Conservation (phyloP, 768 basidiomycete genomes). For the Trametes elegans region DNA sequence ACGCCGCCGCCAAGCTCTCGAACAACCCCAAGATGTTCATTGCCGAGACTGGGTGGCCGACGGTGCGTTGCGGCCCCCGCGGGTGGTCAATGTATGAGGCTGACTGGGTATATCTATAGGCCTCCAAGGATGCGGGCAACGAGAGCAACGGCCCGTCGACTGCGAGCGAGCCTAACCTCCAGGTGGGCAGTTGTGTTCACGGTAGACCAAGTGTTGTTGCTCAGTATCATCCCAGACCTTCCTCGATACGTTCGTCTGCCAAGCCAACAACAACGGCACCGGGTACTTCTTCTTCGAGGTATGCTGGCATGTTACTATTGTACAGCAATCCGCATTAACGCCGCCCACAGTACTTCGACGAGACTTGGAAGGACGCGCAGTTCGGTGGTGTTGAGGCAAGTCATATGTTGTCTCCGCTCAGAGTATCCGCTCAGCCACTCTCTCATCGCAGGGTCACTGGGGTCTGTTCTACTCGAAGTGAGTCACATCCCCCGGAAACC, state of each 20-base stretch:
- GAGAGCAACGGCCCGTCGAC: slow-evolving; percentile 65
- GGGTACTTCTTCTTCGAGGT: slow-evolving; percentile 89
- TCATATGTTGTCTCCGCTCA: not conserved
- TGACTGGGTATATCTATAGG: slow-evolving; percentile 8
- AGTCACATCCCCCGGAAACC: slow-evolving; percentile 16
- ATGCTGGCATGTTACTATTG: slow-evolving; percentile 19
- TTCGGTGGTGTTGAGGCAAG: slow-evolving; percentile 79
- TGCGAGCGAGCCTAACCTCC: slow-evolving; percentile 61
- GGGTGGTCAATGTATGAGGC: not conserved
- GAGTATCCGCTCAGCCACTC: not conserved
- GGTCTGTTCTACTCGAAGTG: slow-evolving; percentile 64
- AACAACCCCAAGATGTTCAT: slow-evolving; percentile 86
- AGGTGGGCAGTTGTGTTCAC: too few relatives aligned
- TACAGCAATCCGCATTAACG: slow-evolving; percentile 7
- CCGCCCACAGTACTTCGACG: slow-evolving; percentile 62
- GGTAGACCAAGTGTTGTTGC: too few relatives aligned
- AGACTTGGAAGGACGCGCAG: slow-evolving; percentile 49
- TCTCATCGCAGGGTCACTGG: slow-evolving; percentile 48
- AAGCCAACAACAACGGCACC: slow-evolving; percentile 78
- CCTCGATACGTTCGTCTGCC: slow-evolving; percentile 84
- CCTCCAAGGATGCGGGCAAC: slow-evolving; percentile 55
- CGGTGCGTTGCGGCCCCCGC: slow-evolving; percentile 40
- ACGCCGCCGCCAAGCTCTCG: slow-evolving; percentile 48
- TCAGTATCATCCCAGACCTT: slow-evolving; percentile 55
- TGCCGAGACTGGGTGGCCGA: slow-evolving; percentile 91